Percentiles rank a stretch among this genome's conserved stretches.
phyloP scores from a whole-genome alignment of 2,329 filamentous ascomycete species.

The Colletotrichum noveboracense region DNA sequence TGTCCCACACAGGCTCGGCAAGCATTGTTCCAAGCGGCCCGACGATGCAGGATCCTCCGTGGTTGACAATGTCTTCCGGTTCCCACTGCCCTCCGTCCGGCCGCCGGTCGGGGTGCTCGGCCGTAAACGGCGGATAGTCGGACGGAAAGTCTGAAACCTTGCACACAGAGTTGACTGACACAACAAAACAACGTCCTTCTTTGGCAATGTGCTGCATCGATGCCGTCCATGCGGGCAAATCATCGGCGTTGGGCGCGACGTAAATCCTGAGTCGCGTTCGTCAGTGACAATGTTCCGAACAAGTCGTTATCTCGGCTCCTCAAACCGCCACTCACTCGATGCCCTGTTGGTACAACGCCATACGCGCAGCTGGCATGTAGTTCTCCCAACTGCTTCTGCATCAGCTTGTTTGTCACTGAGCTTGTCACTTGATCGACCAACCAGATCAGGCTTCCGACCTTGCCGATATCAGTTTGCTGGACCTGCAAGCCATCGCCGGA shows the following conservation, averaged over 20 bases:
- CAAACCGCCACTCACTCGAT: conserved; percentile 36
- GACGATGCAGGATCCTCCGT: conserved; percentile 44
- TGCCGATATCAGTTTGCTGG: conserved; percentile 43
- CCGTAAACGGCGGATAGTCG: conserved; percentile 45
- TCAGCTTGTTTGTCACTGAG: not conserved
- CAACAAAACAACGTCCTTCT: conserved; percentile 47
- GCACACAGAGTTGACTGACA: conserved; percentile 45
- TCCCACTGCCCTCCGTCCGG: conserved; percentile 41
- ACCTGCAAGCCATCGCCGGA: conserved; percentile 43
- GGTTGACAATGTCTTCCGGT: conserved; percentile 41
- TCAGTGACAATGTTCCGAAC: not conserved
- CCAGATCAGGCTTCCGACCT: conserved; percentile 45
- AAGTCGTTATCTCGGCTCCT: not conserved
- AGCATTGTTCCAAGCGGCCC: conserved; percentile 42
- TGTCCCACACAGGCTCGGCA: conserved; percentile 43
- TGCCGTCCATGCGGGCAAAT: conserved; percentile 39
- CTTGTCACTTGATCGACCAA: not conserved
- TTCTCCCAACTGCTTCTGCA: conserved; percentile 39
- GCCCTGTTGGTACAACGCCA: conserved; percentile 46
- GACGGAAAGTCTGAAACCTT: conserved; percentile 44
- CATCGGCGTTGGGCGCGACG: conserved; percentile 36
- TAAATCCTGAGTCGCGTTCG: conserved; percentile 29
- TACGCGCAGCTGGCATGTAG: conserved; percentile 47
- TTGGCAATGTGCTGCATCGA: conserved; percentile 51
- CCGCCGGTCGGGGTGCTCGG: conserved; percentile 40